Base-by-base conservation (phyloP, 1,284 basidiomycete genomes). In the Ustilago lituana region DNA sequence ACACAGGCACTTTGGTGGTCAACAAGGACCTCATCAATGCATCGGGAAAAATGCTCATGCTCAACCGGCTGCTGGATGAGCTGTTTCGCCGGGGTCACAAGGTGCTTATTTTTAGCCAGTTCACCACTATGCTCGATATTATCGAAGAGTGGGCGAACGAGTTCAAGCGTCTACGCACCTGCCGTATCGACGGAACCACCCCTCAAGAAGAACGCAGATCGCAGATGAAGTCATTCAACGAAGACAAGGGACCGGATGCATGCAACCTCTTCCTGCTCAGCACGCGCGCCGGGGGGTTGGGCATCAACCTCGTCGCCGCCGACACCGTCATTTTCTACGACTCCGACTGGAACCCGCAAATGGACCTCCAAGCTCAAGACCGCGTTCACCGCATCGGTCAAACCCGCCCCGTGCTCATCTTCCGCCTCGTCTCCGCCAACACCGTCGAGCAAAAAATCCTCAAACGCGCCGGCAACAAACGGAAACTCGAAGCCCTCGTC, bases 291-390 rank as follows among this genome's bases (percentile, higher is more conserved):
- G 95, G 94, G 15, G 95, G 95, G 0, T 83, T 97, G 22, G 81
- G 76, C 11, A 90, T 98, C 79, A 97, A 95, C 78, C 86, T 98
- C 45, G 90, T 91, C 3, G 91, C 92, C 1, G 95, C 95, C 0
- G 95, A 98, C 48, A 80, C 79, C 11, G 84, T 84, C 41, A 76
- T 82, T 49, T 79, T 84, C 46, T 97, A 94, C 77, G 94, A 96
- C 77, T 91, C 93, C 77, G 94, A 96, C 80, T 95, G 94, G 93
- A 97, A 94, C 78, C 94, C 94, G 0, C 77, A 79, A 43, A 93
- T 94, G 89, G 95, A 98, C 73, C 85, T 93, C 5, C 94, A 98
- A 83, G 95, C 95, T 0, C 93, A 95, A 82, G 95, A 96, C 78
- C 88, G 94, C 29, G 94, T 93, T 0, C 94, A 98, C 82, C 89